These are phyloP conservation scores for Dioszegia hungarica DNA, from an alignment of 768 basidiomycete genomes.

Conservation along the genomic window DNA sequence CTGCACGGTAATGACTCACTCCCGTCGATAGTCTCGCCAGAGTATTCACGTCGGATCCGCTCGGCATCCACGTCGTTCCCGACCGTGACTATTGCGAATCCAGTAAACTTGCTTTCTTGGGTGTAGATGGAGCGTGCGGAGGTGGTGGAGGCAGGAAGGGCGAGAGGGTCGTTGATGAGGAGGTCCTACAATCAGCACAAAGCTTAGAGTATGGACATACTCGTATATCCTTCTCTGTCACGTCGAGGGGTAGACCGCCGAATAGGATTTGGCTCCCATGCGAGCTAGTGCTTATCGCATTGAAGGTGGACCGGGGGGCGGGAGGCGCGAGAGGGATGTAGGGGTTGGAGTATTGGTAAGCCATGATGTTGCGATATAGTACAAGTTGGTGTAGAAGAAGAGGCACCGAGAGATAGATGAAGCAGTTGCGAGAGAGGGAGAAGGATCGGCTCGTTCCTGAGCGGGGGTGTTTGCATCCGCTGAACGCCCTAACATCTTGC, in stretches of 20 bases:
- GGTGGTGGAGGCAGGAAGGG: slow-evolving; percentile 18
- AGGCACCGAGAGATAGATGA: neutral
- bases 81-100: slow-evolving; percentile 25
- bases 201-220: slow-evolving; percentile 9
- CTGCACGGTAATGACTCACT: slow-evolving; percentile 27
- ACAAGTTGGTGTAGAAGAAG: neutral
- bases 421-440: no score
- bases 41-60: slow-evolving; percentile 23
- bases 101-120: slow-evolving; percentile 16
- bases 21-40: slow-evolving; percentile 29
- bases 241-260: slow-evolving; percentile 29
- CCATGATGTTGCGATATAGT: neutral
- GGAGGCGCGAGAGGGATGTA: neutral
- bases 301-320: slow-evolving; percentile 8
- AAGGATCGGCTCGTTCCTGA: no score
- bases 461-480: no score
- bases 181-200: slow-evolving; percentile 15
- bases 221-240: slow-evolving; percentile 21
- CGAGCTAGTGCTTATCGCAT: neutral
- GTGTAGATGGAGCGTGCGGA: slow-evolving; percentile 15
- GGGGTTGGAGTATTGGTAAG: slow-evolving; percentile 1
- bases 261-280: slow-evolving; percentile 25
- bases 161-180: slow-evolving; percentile 19
- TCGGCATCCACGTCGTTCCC: slow-evolving; percentile 26
- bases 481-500: no score